phyloP scores from a whole-genome alignment of 805 yeast genomes.

The Nakazawaea siamensis region DNA sequence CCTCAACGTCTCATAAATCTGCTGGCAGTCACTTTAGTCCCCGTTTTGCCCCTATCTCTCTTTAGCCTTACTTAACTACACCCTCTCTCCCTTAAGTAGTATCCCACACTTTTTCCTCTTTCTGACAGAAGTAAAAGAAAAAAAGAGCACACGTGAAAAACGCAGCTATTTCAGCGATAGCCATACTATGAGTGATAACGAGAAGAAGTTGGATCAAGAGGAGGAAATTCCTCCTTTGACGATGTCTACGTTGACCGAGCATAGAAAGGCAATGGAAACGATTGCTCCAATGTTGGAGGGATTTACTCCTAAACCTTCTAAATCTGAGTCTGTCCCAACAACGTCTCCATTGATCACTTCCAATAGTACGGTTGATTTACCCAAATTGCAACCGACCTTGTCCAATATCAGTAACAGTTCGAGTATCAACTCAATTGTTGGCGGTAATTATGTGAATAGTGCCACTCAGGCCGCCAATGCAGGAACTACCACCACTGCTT shows the following conservation, averaged over 20 bases:
- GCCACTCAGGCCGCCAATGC: neutral
- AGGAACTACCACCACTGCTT: slow-evolving; percentile 1
- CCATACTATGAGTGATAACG: neutral
- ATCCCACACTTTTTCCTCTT: too few species aligned
- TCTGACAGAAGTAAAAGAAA: too few species aligned
- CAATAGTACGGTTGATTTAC: slow-evolving; percentile 8
- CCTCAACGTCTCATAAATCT: too few species aligned
- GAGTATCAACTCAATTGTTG: slow-evolving; percentile 8
- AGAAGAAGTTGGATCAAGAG: slow-evolving; percentile 16
- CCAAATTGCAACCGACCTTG: slow-evolving; percentile 9
- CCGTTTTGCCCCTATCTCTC: too few species aligned
- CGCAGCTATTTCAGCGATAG: too few species aligned
- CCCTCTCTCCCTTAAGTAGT: too few species aligned
- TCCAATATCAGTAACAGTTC: slow-evolving; percentile 6
- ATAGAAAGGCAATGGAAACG: slow-evolving; percentile 62
- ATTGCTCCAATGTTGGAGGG: slow-evolving; percentile 73
- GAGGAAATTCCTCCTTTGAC: slow-evolving; percentile 18
- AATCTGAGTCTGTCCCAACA: slow-evolving; percentile 21
- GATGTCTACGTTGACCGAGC: slow-evolving; percentile 23
- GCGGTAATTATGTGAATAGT: slow-evolving; percentile 1
- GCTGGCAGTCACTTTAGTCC: too few species aligned
- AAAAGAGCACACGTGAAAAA: too few species aligned
- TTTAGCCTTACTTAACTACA: too few species aligned
- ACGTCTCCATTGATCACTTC: slow-evolving; percentile 10
- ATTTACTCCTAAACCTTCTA: slow-evolving; percentile 63